Conservation (phyloP, 495 filamentous ascomycete genomes). For the Penicillium dipodomyicola region DNA sequence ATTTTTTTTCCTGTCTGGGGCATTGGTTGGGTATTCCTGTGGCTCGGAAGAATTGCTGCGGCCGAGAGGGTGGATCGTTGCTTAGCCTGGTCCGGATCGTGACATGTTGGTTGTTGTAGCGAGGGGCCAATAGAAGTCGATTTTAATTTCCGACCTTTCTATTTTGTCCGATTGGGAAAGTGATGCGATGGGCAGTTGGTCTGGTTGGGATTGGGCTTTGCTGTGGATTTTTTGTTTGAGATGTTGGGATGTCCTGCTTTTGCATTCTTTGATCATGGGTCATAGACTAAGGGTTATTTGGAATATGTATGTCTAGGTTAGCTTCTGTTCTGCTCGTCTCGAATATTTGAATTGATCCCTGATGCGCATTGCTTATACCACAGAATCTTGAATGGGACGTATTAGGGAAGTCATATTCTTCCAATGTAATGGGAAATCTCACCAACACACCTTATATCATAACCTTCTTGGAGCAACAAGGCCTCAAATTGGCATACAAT, state of each 20-base stretch:
- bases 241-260: conserved; percentile 1
- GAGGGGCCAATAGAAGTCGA: conserved; percentile 29
- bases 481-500: not conserved
- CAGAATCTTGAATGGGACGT: not conserved
- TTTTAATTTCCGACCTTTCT: conserved; percentile 9
- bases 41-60: conserved; percentile 15
- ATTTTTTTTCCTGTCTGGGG: not conserved
- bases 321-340: not conserved
- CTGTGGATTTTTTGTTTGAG: not conserved
- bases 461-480: too few species aligned
- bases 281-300: not conserved
- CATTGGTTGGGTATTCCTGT: not conserved
- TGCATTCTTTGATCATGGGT: not conserved
- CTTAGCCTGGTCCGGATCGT: conserved; percentile 56
- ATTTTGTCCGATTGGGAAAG: conserved; percentile 22
- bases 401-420: not conserved
- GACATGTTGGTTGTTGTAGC: conserved; percentile 38
- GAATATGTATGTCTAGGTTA: not conserved
- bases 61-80: conserved; percentile 14
- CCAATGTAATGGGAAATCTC: not conserved
- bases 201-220: conserved; percentile 8
- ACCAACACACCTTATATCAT: not conserved
- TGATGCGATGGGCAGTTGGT: conserved; percentile 19
- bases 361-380: not conserved
- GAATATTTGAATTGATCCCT: not conserved